Evolutionary conservation across 2,329 filamentous ascomycete species (phyloP), one percentile per base, ranked within the genome.

Genomic region (Neopestalotiopsis sp.): DNA sequence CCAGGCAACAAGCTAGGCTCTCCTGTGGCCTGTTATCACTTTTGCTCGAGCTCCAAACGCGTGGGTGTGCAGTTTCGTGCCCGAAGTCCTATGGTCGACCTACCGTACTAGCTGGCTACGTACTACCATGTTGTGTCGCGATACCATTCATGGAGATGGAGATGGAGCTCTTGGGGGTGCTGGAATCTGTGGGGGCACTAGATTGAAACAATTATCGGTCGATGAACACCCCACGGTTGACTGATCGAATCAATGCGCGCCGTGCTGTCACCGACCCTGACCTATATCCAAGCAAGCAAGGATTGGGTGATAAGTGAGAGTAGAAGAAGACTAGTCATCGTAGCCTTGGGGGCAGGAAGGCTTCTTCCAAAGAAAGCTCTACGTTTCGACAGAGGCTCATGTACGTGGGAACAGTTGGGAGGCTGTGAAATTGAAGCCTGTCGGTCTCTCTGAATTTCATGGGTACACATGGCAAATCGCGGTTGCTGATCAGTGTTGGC

Each of bases 171-270:
- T 52, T n/a, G 45, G 45, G 45, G 45, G 6, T 38, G 1, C 1
- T 24, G 24, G 24, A 28, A 28, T 52, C 45, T 24, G 45, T 52
- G 45, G 30, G 57, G 30, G 24, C 30, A 40, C 17, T 20, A 40
- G 59, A 62, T 30, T 34, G 30, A 30, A 62, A 34, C n/a, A 30
- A 40, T 14, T 9, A 34, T 40, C 59, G 20, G 32, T 24, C 59
- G 32, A 62, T 40, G 34, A 40, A 62, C 59, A 62, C 59, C 59
- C 59, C 59, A 62, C 57, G 57, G 28, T 59, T 59, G 57, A 59
- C 57, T 28, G 57, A 59, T 59, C 30, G 57, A 59, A 30, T 30
- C 24, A 59, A 14, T 30, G 13, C 24, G n/a, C 30, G 32, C 59
- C 30, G 12, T 14, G 32, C 28, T 40, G 34, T 34, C 59, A 28